A percentile compares a stretch with the other conserved stretches of the same genome.
Conservation (phyloP, 2,329 filamentous ascomycete genomes). For the Epichloe festucae region DNA sequence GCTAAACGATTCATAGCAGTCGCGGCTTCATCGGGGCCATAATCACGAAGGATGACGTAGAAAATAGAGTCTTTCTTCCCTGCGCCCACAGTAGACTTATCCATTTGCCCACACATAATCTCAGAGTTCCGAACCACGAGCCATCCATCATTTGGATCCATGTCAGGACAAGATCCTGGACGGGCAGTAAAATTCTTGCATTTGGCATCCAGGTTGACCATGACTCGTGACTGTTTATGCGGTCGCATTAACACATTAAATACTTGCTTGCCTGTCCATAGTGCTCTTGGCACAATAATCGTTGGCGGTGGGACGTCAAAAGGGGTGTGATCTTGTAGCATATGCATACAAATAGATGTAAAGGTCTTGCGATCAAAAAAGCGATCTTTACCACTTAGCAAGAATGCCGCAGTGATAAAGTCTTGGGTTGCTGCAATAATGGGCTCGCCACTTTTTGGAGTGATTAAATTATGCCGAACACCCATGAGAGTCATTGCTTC, state of each 20-base stretch:
- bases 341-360: constrained; percentile 80
- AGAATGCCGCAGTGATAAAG: constrained; percentile 91
- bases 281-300: constrained; percentile 67
- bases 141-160: constrained; percentile 81
- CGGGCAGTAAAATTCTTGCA: constrained; percentile 66
- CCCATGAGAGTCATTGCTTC: constrained; percentile 97
- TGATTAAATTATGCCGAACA: constrained; percentile 90
- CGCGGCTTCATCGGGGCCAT: constrained; percentile 77
- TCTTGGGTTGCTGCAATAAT: constrained; percentile 99
- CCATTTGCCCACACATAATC: constrained; percentile 95
- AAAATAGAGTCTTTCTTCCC: constrained; percentile 98
- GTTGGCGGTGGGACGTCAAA: constrained; percentile 80
- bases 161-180: constrained; percentile 45
- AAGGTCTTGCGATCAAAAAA: constrained; percentile 88
- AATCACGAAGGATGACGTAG: constrained; percentile 92
- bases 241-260: constrained; percentile 88
- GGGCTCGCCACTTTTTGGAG: constrained; percentile 93
- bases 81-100: constrained; percentile 92
- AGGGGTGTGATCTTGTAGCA: constrained; percentile 69
- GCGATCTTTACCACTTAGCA: constrained; percentile 81
- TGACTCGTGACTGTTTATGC: constrained; percentile 68
- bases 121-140: constrained; percentile 92
- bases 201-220: constrained; percentile 86
- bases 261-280: constrained; percentile 96
- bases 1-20: constrained; percentile 88